phyloP scores from a whole-genome alignment of 106 monocot genomes.

The Iris macrosiphon region DNA sequence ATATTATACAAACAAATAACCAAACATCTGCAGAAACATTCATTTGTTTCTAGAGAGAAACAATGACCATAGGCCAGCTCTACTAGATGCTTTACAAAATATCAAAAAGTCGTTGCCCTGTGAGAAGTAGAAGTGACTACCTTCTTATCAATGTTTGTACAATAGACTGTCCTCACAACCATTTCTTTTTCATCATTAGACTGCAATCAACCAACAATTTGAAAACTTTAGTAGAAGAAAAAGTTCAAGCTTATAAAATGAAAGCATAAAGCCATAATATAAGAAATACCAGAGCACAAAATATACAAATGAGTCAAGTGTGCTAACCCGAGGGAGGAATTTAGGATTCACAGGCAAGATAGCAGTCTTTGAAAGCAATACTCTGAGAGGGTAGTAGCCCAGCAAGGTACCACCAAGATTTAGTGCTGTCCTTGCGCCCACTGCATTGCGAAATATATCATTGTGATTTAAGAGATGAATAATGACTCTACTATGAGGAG shows the following conservation, averaged over 20 bases:
- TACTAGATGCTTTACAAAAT: too few relatives aligned
- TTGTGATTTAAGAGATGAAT: not conserved
- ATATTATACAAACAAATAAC: too few relatives aligned
- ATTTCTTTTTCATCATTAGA: slow-evolving; percentile 55
- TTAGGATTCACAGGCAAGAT: slow-evolving; percentile 91
- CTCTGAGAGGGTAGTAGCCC: slow-evolving; percentile 62
- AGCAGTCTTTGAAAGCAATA: slow-evolving; percentile 87
- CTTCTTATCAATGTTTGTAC: slow-evolving; percentile 77
- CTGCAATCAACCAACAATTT: slow-evolving; percentile 22
- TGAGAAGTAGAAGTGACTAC: slow-evolving; percentile 7
- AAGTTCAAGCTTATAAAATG: not conserved
- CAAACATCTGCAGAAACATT: too few relatives aligned
- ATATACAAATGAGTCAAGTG: not conserved
- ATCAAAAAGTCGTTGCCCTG: too few relatives aligned
- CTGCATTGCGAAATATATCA: slow-evolving; percentile 18
- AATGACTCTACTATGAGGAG: not conserved
- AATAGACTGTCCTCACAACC: slow-evolving; percentile 61
- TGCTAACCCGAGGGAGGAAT: slow-evolving; percentile 73
- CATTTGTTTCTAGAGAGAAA: too few relatives aligned
- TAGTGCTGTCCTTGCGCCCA: slow-evolving; percentile 58
- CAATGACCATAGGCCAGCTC: not conserved
- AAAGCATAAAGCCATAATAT: not conserved
- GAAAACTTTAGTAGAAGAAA: not conserved
- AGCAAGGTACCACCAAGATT: slow-evolving; percentile 68
- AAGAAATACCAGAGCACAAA: not conserved